These are phyloP conservation scores for Scleroderma citrinum DNA, from an alignment of 768 basidiomycete species.

Conservation along the genomic window DNA sequence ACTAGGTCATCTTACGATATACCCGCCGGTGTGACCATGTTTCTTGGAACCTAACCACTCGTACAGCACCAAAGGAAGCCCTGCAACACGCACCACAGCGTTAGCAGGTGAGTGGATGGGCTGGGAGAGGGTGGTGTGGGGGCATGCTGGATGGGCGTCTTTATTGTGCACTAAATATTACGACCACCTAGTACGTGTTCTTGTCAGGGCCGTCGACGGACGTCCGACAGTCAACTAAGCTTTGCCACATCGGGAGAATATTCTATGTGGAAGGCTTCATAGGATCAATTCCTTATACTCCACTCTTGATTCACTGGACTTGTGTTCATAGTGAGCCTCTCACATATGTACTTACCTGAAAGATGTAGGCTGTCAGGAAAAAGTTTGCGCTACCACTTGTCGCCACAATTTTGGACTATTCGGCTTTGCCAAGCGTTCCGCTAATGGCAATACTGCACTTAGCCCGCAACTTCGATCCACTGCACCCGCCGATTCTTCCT, in stretches of 20 bases:
- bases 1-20: conserved; percentile 14
- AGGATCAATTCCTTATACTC: neutral
- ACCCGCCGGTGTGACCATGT: conserved; percentile 17
- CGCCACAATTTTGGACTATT: too few relatives aligned
- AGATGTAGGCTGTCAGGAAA: too few relatives aligned
- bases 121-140: conserved; percentile 2
- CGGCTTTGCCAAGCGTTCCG: too few relatives aligned
- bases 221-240: too few relatives aligned
- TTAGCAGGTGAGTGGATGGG: conserved; percentile 1
- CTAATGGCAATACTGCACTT: too few relatives aligned
- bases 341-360: too few relatives aligned
- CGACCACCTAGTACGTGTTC: conserved; percentile 6
- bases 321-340: too few relatives aligned
- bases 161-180: conserved; percentile 14
- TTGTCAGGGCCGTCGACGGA: neutral
- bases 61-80: conserved; percentile 1
- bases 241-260: neutral
- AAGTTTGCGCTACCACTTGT: too few relatives aligned
- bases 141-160: neutral
- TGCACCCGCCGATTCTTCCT: too few relatives aligned
- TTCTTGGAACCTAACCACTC: conserved; percentile 6
- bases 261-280: neutral
- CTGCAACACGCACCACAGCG: conserved; percentile 3
- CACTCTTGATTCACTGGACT: too few relatives aligned
- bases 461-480: too few relatives aligned